Conservation (phyloP, 192 early-diverging fungal species). For the Coemansia sp. region DNA sequence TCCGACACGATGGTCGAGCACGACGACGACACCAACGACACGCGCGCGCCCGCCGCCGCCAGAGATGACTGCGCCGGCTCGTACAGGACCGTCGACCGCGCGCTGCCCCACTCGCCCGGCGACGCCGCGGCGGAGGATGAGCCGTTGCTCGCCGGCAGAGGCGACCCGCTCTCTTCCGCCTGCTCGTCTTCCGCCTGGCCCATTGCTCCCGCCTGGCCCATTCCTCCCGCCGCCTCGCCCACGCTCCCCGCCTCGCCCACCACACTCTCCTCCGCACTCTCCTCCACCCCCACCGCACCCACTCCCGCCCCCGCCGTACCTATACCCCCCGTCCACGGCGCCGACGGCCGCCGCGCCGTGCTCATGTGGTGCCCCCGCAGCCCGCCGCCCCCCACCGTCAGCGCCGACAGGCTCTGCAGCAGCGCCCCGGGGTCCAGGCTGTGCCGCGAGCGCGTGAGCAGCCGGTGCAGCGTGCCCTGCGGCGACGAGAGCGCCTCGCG, state of each 20-base stretch:
- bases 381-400: constrained; percentile 14
- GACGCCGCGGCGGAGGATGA: no score
- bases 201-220: no score
- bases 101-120: constrained; percentile 30
- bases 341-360: constrained; percentile 7
- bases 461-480: constrained; percentile 32
- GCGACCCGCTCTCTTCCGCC: no score
- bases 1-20: constrained; percentile 44
- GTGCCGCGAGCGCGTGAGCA: constrained; percentile 38
- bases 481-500: constrained; percentile 48
- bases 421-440: constrained; percentile 43
- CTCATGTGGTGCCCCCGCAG: constrained; percentile 11
- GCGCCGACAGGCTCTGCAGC: constrained; percentile 37
- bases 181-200: no score
- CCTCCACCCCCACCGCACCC: no score
- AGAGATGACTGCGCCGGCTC: constrained; percentile 17
- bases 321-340: no score
- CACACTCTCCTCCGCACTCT: no score
- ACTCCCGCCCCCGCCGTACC: no score
- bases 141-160: background rate
- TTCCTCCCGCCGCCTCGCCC: no score
- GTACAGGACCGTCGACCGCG: constrained; percentile 35
- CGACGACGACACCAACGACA: constrained; percentile 40
- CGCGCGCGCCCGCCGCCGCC: constrained; percentile 1
- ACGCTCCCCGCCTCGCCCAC: no score